Evolutionary conservation across 305 asterid genomes (phyloP).

Genomic region (Solanum aculeatissimum): DNA sequence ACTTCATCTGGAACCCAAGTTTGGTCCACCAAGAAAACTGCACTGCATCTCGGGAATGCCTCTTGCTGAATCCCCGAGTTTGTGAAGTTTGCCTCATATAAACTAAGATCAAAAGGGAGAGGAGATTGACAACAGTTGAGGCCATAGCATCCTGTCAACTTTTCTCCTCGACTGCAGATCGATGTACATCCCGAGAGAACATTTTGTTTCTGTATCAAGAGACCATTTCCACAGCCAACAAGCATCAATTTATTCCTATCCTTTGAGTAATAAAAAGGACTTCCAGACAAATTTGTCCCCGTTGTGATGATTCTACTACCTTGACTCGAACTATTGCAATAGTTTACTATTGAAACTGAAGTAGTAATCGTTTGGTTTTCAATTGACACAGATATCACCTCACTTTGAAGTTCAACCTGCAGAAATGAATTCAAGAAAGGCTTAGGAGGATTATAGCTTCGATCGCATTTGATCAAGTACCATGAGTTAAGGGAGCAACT

Average conservation of each 20-base stretch:
- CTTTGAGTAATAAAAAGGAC: constrained; percentile 5
- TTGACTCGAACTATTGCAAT: background rate
- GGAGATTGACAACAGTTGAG: constrained; percentile 6
- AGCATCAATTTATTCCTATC: constrained; percentile 1
- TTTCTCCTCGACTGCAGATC: background rate
- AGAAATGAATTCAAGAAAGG: background rate
- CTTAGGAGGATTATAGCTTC: background rate
- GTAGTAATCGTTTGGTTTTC: constrained; percentile 1
- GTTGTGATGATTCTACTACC: background rate
- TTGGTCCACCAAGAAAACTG: constrained; percentile 3
- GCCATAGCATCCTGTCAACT: background rate
- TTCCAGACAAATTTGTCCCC: constrained; percentile 3
- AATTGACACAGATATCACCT: constrained; percentile 1
- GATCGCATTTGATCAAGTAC: constrained; percentile 1
- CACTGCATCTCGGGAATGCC: background rate
- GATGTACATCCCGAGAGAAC: constrained; percentile 8
- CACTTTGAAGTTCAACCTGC: background rate
- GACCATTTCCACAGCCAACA: constrained; percentile 12
- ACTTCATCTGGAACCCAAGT: constrained; percentile 2
- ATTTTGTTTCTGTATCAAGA: background rate
- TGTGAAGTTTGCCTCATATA: background rate
- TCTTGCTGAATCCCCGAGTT: background rate
- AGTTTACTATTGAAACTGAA: background rate
- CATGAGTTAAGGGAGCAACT: constrained; percentile 3
- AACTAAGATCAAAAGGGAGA: constrained; percentile 1